phyloP scores from a whole-genome alignment of 2,329 filamentous ascomycete species.

The Colletotrichum sidae region DNA sequence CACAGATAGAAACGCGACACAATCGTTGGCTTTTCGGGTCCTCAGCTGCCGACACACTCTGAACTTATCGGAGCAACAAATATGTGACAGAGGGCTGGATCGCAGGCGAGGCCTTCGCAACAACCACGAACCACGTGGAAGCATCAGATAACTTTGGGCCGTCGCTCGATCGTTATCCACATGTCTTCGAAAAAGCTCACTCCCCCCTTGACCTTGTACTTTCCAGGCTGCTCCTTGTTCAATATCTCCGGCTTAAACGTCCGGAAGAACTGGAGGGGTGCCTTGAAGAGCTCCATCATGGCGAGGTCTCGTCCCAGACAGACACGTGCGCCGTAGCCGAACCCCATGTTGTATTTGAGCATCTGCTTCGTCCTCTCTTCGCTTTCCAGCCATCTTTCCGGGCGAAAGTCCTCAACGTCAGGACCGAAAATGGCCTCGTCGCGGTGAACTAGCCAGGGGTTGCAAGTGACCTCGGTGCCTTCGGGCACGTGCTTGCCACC shows the following conservation, averaged over 20 bases:
- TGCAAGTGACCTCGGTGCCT: slow-evolving; percentile 56
- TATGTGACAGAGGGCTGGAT: too few relatives aligned
- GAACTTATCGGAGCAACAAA: too few relatives aligned
- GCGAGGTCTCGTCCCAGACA: slow-evolving; percentile 63
- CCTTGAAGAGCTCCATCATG: slow-evolving; percentile 64
- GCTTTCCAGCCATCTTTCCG: slow-evolving; percentile 61
- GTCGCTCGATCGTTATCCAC: slow-evolving; percentile 47
- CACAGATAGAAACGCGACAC: too few relatives aligned
- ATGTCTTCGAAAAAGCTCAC: slow-evolving; percentile 55
- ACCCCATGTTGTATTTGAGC: slow-evolving; percentile 60
- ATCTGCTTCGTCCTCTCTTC: slow-evolving; percentile 53
- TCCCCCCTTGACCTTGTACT: slow-evolving; percentile 54
- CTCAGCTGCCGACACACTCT: too few relatives aligned
- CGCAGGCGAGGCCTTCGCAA: too few relatives aligned
- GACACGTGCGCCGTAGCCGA: slow-evolving; percentile 60
- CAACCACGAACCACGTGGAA: too few relatives aligned
- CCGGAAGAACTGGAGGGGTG: slow-evolving; percentile 54
- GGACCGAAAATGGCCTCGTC: slow-evolving; percentile 53
- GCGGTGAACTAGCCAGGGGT: slow-evolving; percentile 50
- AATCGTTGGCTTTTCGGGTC: too few relatives aligned
- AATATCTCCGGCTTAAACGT: slow-evolving; percentile 48
- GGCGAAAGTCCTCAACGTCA: slow-evolving; percentile 58
- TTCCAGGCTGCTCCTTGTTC: slow-evolving; percentile 45
- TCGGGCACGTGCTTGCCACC: slow-evolving; percentile 48
- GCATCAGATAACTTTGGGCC: slow-evolving; percentile 22